Evolutionary conservation across 148 eudicot genomes (phyloP).

Genomic region (Fagopyrum tataricum): DNA sequence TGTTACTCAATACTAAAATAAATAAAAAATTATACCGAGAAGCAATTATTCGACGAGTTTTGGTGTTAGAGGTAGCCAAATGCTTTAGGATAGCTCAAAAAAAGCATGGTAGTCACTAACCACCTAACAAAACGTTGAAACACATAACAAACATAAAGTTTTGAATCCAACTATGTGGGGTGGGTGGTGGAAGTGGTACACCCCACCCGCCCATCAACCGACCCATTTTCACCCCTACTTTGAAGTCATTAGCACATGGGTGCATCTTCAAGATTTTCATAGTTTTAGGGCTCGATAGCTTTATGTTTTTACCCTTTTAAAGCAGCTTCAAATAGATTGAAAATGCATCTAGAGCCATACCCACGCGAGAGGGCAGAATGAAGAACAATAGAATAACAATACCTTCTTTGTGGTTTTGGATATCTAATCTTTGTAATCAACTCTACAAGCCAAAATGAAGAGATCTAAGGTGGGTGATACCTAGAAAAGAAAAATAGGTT

Average conservation of each 20-base stretch:
- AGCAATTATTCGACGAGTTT: background rate
- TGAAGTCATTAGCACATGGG: background rate
- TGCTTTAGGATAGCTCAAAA: background rate
- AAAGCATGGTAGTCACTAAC: background rate
- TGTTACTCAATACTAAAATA: background rate
- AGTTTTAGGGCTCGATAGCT: conserved; percentile 2
- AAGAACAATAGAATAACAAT: background rate
- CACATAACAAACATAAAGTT: background rate
- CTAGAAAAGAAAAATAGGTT: background rate
- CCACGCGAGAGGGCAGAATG: background rate
- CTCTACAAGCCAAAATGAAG: background rate
- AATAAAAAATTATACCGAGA: background rate
- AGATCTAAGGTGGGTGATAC: background rate
- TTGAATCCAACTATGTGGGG: background rate
- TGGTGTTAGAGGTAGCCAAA: background rate
- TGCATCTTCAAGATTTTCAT: background rate
- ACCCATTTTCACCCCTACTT: background rate
- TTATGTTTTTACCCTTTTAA: background rate
- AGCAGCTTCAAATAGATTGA: background rate
- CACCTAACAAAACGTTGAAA: background rate
- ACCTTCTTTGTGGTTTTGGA: background rate
- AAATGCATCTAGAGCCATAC: background rate
- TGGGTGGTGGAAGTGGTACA: too few relatives aligned
- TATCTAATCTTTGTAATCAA: background rate
- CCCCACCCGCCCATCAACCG: background rate